Evolutionary conservation across 768 basidiomycete genomes (phyloP), one percentile per base, ranked within the genome.

Genomic region (Melanogaster broomeanus): DNA sequence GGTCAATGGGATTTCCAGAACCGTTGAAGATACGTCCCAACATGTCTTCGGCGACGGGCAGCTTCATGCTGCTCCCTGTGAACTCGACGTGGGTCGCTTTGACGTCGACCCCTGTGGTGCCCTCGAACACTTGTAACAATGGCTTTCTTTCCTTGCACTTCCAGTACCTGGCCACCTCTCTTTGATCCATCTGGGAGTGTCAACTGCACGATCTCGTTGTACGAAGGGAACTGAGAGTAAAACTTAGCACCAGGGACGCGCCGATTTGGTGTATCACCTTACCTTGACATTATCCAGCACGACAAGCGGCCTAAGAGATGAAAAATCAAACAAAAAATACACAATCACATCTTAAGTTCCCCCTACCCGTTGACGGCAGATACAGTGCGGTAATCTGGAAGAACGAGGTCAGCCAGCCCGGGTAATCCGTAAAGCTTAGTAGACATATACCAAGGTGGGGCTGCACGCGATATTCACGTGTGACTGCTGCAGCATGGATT

Each of bases 71-170:
- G 62, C 89, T 90, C 38, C 97, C 97, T 13, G 95, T 95, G 71
- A 99, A 98, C 66, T 97, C 93, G 68, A 98, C 94, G 66, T 95
- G 93, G 3, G 97, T 99, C 13, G 90, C 82, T 69, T 95, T 96
- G 62, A 98, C 97, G 69, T 99, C 97, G 39, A 98, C 89, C 31
- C 97, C 97, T 10, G 94, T 83, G 3, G 97, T 99, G 45, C 97
- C 97, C 71, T 99, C 97, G 62, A 99, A 99, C 55, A 99, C 96
- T 70, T 99, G 97, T 18, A n/a, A 99, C 96, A 63, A 99, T 93
- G 37, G 97, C 97, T 68, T 98, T 98, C 80, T 95, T 97, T 48
- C 97, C 97, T 67, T 92, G 88, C 35, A 99, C 94, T 71, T 99
- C 97, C 43, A 99, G 84, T 11, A 98, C 96, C 72, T 98, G 97